Evolutionary conservation across 192 early-diverging fungal genomes (phyloP).

Genomic region (Backusella macrospora): DNA sequence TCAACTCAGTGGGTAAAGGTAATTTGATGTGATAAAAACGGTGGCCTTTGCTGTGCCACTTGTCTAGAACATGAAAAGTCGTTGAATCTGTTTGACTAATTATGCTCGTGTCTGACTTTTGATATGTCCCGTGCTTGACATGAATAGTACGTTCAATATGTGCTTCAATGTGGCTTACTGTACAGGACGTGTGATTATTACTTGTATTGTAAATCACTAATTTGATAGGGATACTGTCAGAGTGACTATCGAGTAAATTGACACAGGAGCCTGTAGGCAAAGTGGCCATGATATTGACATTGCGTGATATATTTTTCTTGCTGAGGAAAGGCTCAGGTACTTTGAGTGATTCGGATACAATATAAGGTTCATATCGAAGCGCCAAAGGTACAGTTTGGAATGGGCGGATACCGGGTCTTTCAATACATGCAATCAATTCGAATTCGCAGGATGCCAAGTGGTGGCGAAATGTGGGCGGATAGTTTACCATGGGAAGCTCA

Average conservation of each 20-base stretch:
- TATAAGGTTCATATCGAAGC: conserved; percentile 17
- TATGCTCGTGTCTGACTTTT: background rate
- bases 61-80: background rate
- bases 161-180: background rate
- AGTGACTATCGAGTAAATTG: background rate
- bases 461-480: conserved; percentile 28
- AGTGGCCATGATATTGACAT: background rate
- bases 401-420: conserved; percentile 24
- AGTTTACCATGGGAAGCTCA: conserved; percentile 41
- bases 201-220: background rate
- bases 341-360: background rate
- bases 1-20: conserved; percentile 6
- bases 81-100: background rate
- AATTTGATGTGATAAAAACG: conserved; percentile 1
- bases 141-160: background rate
- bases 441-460: conserved; percentile 17
- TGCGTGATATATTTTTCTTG: background rate
- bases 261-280: background rate
- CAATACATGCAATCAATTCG: conserved; percentile 14
- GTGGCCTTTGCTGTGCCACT: background rate
- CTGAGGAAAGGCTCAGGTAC: background rate
- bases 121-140: conserved; percentile 1
- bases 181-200: background rate
- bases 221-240: background rate
- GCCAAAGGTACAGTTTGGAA: conserved; percentile 20